Evolutionary conservation across 306 rosid genomes (phyloP).

Genomic region (Malus sylvestris): DNA sequence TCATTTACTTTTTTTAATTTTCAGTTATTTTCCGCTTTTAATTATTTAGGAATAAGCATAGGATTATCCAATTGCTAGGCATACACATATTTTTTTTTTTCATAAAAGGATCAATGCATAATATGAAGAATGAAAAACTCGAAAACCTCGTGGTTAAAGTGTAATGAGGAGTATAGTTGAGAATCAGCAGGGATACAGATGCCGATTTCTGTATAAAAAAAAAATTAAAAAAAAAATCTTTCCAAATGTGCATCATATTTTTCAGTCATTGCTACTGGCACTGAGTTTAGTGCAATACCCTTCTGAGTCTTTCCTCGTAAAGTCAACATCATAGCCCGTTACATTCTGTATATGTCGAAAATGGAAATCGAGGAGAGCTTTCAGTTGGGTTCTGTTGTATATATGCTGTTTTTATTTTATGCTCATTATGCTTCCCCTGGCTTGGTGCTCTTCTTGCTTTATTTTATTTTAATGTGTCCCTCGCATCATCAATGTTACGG

Average conservation of each 20-base stretch:
- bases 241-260: not conserved
- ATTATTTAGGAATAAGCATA: not conserved
- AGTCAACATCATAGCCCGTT: not conserved
- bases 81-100: not conserved
- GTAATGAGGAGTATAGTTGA: not conserved
- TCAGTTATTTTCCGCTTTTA: not conserved
- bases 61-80: not conserved
- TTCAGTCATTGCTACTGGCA: not conserved
- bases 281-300: not conserved
- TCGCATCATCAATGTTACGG: not conserved
- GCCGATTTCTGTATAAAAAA: not conserved
- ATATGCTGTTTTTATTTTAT: too few relatives aligned
- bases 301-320: not conserved
- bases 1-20: not conserved
- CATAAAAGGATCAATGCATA: not conserved
- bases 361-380: not conserved
- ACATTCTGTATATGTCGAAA: not conserved
- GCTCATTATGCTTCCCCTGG: too few relatives aligned
- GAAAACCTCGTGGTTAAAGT: not conserved
- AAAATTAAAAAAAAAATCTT: too few relatives aligned
- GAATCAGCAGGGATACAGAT: not conserved
- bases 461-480: too few relatives aligned
- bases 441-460: too few relatives aligned
- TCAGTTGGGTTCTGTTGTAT: not conserved
- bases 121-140: not conserved